Base-by-base conservation (phyloP, 2,329 filamentous ascomycete genomes). In the Monosporascus sp. region DNA sequence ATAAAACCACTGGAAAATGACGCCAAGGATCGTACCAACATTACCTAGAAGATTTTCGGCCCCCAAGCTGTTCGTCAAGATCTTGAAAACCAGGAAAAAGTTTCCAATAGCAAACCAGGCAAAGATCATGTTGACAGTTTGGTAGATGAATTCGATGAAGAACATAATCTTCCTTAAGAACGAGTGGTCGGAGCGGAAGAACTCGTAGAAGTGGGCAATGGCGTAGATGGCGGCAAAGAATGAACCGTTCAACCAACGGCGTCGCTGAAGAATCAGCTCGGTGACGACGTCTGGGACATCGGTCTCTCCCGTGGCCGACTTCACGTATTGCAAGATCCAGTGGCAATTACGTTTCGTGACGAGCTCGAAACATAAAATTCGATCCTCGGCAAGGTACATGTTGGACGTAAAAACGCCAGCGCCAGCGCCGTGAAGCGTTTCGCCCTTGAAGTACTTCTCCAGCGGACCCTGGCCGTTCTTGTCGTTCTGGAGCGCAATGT, bases 101-200 rank as follows among this genome's bases (percentile, higher is more conserved):
- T 99, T 99, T 67, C 94, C 89, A 66, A 97, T 94, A 64, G 88
- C 90, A 68, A 99, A 97, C 94, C 94, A 99, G 50, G 94, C 92
- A 70, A 97, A 99, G 67, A 99, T 81, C 90, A 97, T 97, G 78
- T 90, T 96, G 72, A 93, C 80, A 1, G 90, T 94, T 72, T 97
- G 92, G 75, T 97, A 99, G 61, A 88, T 77, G 70, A 97, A 97
- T 69, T 99, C 94, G 61, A 97, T 72, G 64, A 96, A 82, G 72
- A 99, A 89, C 79, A 89, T 90, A 55, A 93, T 75, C 71, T 97
- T 97, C 62, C 94, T 85, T 43, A 96, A 67, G 64, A 92, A 79
- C 25, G 88, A 93, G 71, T 99, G 94, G 65, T 92, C 88, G 59
- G 90, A 96, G 54, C 94, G 85, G 82, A 93, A 96, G 70, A 99